phyloP scores from a whole-genome alignment of 2,329 filamentous ascomycete genomes.

The Trichoderma guizhouense region DNA sequence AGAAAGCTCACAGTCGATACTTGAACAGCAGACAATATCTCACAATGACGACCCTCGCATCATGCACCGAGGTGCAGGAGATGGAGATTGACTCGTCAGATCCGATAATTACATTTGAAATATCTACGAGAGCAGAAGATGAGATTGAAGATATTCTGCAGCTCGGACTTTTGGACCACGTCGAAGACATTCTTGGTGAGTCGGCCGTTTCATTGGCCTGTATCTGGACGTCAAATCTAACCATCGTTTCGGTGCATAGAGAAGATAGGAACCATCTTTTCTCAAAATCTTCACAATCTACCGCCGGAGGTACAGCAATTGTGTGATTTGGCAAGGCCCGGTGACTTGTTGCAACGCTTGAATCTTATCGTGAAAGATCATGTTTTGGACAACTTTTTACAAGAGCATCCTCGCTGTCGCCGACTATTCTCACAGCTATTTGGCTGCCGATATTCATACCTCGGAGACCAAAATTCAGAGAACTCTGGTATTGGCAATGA shows the following conservation, averaged over 20 bases:
- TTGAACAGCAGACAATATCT: neutral
- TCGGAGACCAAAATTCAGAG: neutral
- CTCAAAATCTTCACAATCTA: neutral
- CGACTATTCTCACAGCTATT: constrained; percentile 22
- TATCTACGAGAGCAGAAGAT: neutral
- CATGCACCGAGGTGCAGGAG: neutral
- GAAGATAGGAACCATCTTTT: neutral
- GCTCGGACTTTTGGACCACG: neutral
- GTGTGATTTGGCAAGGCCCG: neutral
- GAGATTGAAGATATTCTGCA: neutral
- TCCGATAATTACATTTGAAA: neutral
- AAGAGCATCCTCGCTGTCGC: constrained; percentile 18
- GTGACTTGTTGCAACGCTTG: constrained; percentile 15
- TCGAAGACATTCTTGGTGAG: constrained; percentile 1
- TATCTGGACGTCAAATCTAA: neutral
- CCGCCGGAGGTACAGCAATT: neutral
- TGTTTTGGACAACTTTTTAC: constrained; percentile 25
- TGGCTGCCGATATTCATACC: constrained; percentile 21
- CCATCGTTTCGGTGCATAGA: neutral
- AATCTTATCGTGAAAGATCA: constrained; percentile 17
- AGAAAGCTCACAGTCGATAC: neutral
- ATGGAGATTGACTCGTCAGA: neutral
- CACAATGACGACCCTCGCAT: neutral
- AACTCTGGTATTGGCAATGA: neutral
- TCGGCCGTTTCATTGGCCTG: neutral